Evolutionary conservation across 139 green algal species (phyloP).

Genomic region (Micractinium conductrix): DNA sequence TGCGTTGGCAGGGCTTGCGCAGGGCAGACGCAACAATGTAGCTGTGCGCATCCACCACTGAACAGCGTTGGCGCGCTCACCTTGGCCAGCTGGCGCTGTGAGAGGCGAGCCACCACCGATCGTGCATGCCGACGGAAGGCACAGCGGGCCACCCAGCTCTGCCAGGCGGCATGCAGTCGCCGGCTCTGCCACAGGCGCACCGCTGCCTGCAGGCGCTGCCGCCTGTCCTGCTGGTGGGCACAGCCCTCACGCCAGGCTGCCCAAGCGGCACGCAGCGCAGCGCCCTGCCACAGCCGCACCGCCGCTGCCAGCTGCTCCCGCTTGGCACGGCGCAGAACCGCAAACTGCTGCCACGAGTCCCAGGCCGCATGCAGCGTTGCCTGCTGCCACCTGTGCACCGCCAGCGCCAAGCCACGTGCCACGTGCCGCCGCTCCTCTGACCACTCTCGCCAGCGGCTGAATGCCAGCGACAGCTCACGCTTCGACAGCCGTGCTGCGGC

Average conservation of each 20-base stretch:
- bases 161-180: background rate
- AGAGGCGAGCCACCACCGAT: background rate
- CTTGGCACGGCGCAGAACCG: background rate
- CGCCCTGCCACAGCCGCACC: background rate
- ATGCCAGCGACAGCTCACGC: background rate
- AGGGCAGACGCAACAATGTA: no score
- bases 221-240: background rate
- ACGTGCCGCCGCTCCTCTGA: background rate
- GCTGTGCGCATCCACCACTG: no score
- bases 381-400: background rate
- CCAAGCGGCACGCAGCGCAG: background rate
- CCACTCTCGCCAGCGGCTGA: background rate
- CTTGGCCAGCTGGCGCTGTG: background rate
- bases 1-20: no score
- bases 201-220: background rate
- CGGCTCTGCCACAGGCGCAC: background rate
- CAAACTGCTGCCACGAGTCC: background rate
- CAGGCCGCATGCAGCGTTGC: background rate
- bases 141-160: background rate
- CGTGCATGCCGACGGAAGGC: background rate
- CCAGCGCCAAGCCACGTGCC: background rate
- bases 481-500: background rate
- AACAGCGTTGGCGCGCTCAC: no score
- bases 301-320: background rate
- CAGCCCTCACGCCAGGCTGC: background rate